These are phyloP conservation scores for Fusarium irregulare DNA, from an alignment of 2,329 filamentous ascomycete species.

Conservation along the genomic window DNA sequence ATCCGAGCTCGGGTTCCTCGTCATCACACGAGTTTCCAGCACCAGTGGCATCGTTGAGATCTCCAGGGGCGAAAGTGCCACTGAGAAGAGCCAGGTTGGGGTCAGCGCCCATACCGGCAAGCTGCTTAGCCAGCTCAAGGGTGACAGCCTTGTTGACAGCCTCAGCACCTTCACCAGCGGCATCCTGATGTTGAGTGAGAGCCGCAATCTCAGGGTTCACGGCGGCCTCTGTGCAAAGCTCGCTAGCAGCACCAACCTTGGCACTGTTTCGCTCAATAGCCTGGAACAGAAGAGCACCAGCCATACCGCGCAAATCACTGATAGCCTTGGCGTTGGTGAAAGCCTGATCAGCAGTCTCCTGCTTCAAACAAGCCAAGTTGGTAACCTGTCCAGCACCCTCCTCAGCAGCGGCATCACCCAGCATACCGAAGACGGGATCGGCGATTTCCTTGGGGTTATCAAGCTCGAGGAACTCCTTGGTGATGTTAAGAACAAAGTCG, in stretches of 20 bases:
- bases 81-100: slow-evolving; percentile 20
- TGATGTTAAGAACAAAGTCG: slow-evolving; percentile 11
- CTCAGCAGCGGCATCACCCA: slow-evolving; percentile 10
- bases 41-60: slow-evolving; percentile 7
- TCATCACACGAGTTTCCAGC: slow-evolving; percentile 18
- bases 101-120: slow-evolving; percentile 13
- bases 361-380: slow-evolving; percentile 59
- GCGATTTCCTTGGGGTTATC: slow-evolving; percentile 21
- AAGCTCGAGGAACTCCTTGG: slow-evolving; percentile 4
- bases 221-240: slow-evolving; percentile 7
- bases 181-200: slow-evolving; percentile 17
- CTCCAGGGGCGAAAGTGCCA: slow-evolving; percentile 19
- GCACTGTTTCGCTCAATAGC: slow-evolving; percentile 65
- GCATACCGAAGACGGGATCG: slow-evolving; percentile 7
- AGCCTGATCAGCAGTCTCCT: slow-evolving; percentile 66
- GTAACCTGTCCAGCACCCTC: slow-evolving; percentile 54
- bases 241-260: slow-evolving; percentile 38
- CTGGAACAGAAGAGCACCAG: slow-evolving; percentile 65
- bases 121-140: slow-evolving; percentile 7
- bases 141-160: slow-evolving; percentile 25
- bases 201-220: slow-evolving; percentile 18
- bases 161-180: not conserved
- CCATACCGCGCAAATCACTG: slow-evolving; percentile 64
- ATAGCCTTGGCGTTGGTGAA: slow-evolving; percentile 69
- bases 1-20: slow-evolving; percentile 10